These are phyloP conservation scores for Monascus ruber DNA, from an alignment of 2,329 filamentous ascomycete species.

Conservation along the genomic window DNA sequence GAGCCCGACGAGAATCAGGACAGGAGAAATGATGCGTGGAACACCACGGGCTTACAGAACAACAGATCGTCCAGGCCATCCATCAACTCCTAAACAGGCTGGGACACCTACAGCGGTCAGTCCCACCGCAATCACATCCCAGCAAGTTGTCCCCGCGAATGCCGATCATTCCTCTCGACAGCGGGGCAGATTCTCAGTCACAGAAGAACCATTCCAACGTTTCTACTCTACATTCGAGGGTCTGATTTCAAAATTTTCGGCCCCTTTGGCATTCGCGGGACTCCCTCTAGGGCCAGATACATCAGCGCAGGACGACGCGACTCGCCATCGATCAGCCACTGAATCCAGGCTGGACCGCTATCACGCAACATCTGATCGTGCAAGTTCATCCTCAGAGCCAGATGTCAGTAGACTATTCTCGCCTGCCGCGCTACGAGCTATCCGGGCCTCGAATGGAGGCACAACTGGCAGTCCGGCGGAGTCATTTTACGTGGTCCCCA, in stretches of 20 bases:
- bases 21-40: constrained; percentile 18
- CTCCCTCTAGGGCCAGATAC: constrained; percentile 58
- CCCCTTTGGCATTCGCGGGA: constrained; percentile 84
- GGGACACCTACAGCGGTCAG: constrained; percentile 24
- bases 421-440: constrained; percentile 67
- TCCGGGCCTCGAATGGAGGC: constrained; percentile 54
- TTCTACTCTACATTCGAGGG: constrained; percentile 91
- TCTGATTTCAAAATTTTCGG: constrained; percentile 78
- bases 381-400: constrained; percentile 44
- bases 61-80: constrained; percentile 16
- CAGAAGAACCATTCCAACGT: constrained; percentile 71
- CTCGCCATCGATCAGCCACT: constrained; percentile 21
- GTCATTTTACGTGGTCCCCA: constrained; percentile 91
- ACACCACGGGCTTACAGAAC: constrained; percentile 7
- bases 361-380: constrained; percentile 29
- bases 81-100: constrained; percentile 17
- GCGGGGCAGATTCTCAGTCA: constrained; percentile 11
- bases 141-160: constrained; percentile 20
- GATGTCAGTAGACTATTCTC: constrained; percentile 79
- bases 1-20: constrained; percentile 33
- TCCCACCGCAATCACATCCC: constrained; percentile 23
- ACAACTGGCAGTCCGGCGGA: constrained; percentile 47
- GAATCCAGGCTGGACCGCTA: constrained; percentile 26
- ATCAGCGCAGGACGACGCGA: constrained; percentile 11
- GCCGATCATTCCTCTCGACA: constrained; percentile 14